Conservation (phyloP, 805 yeast genomes). For the Phaffomyces thermotolerans region DNA sequence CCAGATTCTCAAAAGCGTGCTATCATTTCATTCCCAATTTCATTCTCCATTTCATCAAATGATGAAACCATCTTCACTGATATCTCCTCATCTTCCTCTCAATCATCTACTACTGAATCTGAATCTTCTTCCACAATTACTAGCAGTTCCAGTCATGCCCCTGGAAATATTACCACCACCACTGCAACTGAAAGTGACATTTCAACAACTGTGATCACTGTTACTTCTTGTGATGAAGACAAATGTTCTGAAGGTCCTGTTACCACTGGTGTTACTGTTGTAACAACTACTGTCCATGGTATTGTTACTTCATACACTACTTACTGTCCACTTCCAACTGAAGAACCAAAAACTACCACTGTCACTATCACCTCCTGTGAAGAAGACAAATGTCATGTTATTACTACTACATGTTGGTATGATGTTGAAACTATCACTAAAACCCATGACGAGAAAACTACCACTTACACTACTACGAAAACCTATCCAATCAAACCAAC, state of each 20-base stretch:
- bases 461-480: no score
- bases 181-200: neutral
- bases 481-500: no score
- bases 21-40: neutral
- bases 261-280: neutral
- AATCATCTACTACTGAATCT: slow-evolving; percentile 3
- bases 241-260: neutral
- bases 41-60: slow-evolving; percentile 7
- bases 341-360: no score
- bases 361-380: no score
- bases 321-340: neutral
- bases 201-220: neutral
- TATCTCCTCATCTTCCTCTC: slow-evolving; percentile 8
- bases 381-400: no score
- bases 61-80: slow-evolving; percentile 11
- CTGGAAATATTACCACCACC: neutral
- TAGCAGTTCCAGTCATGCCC: no score
- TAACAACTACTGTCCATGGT: neutral
- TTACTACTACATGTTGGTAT: no score
- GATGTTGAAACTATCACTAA: no score
- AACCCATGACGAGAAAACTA: no score
- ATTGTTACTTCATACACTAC: neutral
- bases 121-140: slow-evolving; percentile 4
- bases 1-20: neutral
- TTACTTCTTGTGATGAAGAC: neutral